phyloP scores from a whole-genome alignment of 2,329 filamentous ascomycete genomes.

The Epicoccum sorghinum region DNA sequence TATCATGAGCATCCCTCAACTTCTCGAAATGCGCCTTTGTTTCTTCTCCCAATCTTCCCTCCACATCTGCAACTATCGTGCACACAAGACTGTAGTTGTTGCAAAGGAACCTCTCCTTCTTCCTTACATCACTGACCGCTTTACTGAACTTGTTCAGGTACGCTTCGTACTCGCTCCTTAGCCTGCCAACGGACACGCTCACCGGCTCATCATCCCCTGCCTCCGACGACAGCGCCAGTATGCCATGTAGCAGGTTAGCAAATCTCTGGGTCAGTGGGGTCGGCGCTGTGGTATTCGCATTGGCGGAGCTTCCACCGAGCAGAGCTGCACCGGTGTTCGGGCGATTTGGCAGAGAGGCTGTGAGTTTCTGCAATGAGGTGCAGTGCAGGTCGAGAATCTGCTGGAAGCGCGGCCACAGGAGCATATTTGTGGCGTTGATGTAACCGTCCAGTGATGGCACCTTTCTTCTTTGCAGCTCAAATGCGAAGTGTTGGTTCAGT shows the following conservation, averaged over 20 bases:
- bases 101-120: conserved; percentile 84
- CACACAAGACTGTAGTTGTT: conserved; percentile 97
- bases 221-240: conserved; percentile 83
- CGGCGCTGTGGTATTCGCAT: conserved; percentile 74
- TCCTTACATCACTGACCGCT: conserved; percentile 75
- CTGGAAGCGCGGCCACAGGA: conserved; percentile 95
- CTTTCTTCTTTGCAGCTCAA: conserved; percentile 89
- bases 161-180: conserved; percentile 81
- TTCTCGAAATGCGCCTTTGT: conserved; percentile 76
- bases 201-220: conserved; percentile 95
- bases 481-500: conserved; percentile 91
- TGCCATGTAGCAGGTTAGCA: conserved; percentile 86
- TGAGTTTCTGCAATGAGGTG: conserved; percentile 75
- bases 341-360: conserved; percentile 49
- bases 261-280: conserved; percentile 95
- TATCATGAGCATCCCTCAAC: conserved; percentile 53
- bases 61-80: conserved; percentile 79
- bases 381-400: conserved; percentile 91
- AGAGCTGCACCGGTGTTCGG: conserved; percentile 43
- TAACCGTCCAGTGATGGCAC: conserved; percentile 89
- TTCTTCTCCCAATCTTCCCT: conserved; percentile 75
- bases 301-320: conserved; percentile 48
- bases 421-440: conserved; percentile 93
- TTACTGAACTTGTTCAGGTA: conserved; percentile 81
- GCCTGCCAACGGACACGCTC: conserved; percentile 74